Conservation (phyloP, 768 basidiomycete species). For the Trametes maxima region DNA sequence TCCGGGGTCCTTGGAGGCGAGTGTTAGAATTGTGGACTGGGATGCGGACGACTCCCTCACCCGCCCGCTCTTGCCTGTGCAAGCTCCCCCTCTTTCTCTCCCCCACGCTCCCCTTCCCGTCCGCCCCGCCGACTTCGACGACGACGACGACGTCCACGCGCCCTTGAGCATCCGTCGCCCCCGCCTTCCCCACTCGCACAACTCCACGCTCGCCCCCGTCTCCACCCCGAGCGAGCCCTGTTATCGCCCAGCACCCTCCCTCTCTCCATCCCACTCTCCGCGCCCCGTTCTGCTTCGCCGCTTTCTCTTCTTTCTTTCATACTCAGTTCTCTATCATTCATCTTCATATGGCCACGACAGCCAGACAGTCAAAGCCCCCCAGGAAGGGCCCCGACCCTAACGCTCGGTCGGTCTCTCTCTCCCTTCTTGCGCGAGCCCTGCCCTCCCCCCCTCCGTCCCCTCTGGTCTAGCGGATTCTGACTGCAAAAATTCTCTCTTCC, state of each 20-base stretch:
- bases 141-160: slow-evolving; percentile 18
- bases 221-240: slow-evolving; percentile 12
- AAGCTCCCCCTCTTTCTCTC: slow-evolving; percentile 5
- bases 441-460: slow-evolving; percentile 1
- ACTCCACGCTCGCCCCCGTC: slow-evolving; percentile 11
- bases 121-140: slow-evolving; percentile 9
- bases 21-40: slow-evolving; percentile 21
- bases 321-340: not conserved
- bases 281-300: slow-evolving; percentile 27
- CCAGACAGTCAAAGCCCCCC: slow-evolving; percentile 63
- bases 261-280: slow-evolving; percentile 4
- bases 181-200: not conserved
- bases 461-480: slow-evolving; percentile 1
- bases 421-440: slow-evolving; percentile 7
- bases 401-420: slow-evolving; percentile 40
- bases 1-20: slow-evolving; percentile 8
- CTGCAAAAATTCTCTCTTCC: not conserved
- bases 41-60: slow-evolving; percentile 2
- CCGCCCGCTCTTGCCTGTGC: not conserved
- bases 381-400: slow-evolving; percentile 64
- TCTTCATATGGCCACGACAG: slow-evolving; percentile 57
- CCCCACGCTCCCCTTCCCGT: slow-evolving; percentile 7
- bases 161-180: slow-evolving; percentile 13
- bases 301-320: slow-evolving; percentile 32
- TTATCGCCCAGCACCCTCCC: slow-evolving; percentile 20